Evolutionary conservation across 768 basidiomycete genomes (phyloP).

Genomic region (Termitomyces sp.): DNA sequence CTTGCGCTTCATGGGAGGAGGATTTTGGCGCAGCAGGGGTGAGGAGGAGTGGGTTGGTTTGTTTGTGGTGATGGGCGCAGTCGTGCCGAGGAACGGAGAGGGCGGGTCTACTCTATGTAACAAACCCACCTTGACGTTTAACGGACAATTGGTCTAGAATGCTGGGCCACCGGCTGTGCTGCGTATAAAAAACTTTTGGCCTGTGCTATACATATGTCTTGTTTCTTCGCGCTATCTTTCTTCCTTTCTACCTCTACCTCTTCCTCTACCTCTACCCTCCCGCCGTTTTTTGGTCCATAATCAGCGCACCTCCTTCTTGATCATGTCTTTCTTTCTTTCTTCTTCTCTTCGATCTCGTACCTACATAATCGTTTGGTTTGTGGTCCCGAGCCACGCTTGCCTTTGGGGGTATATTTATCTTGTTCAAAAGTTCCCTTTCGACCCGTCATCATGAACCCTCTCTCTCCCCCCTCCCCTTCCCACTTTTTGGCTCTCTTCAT

Average conservation of each 20-base stretch:
- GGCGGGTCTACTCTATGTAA: neutral
- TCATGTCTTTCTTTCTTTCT: neutral
- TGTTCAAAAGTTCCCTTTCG: constrained; percentile 3
- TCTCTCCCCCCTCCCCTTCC: too few species aligned
- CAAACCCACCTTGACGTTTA: neutral
- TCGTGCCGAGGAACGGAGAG: neutral
- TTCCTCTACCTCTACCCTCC: too few species aligned
- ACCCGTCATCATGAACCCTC: neutral
- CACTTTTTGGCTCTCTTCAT: too few species aligned
- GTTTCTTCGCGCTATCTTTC: neutral
- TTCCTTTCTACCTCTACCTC: too few species aligned
- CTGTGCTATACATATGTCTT: neutral
- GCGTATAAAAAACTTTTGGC: neutral
- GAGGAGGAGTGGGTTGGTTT: neutral
- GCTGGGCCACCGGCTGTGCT: neutral
- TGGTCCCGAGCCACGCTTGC: neutral
- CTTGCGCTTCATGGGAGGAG: constrained; percentile 38
- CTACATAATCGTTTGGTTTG: constrained; percentile 6
- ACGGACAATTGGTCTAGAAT: neutral
- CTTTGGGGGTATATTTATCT: constrained; percentile 21
- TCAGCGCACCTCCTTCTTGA: neutral
- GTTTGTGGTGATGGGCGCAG: neutral
- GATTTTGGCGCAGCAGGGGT: constrained; percentile 36
- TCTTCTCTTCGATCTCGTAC: neutral
- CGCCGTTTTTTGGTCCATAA: neutral